Conservation (phyloP, 768 basidiomycete species). For the Rhizopogon vinicolor region DNA sequence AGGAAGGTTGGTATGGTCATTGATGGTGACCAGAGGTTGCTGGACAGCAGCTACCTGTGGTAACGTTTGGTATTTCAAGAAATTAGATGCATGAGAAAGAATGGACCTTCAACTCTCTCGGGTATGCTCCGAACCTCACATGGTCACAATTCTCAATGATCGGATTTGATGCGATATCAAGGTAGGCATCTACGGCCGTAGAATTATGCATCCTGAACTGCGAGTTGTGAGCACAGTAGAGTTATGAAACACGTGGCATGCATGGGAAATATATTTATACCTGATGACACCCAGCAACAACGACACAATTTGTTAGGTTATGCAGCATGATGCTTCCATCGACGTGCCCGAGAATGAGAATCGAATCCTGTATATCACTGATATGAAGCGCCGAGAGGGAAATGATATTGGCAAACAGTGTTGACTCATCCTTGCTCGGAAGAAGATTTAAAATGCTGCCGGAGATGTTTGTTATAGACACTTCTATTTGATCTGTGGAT, state of each 20-base stretch:
- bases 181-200: conserved; percentile 54
- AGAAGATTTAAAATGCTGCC: conserved; percentile 70
- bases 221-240: not conserved
- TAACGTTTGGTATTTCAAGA: not conserved
- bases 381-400: conserved; percentile 54
- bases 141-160: conserved; percentile 71
- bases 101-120: conserved; percentile 18
- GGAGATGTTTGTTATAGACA: conserved; percentile 64
- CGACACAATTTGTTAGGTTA: conserved; percentile 52
- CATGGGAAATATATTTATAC: conserved; percentile 32
- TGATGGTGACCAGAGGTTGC: not conserved
- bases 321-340: conserved; percentile 73
- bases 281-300: conserved; percentile 81
- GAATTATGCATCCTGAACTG: conserved; percentile 91
- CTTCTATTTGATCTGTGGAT: conserved; percentile 37
- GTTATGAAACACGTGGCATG: not conserved
- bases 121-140: conserved; percentile 66
- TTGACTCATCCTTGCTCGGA: conserved; percentile 10
- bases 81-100: not conserved
- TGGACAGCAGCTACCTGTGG: not conserved
- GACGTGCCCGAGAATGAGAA: conserved; percentile 63
- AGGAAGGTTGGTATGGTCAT: conserved; percentile 6
- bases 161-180: conserved; percentile 66
- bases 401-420: conserved; percentile 11
- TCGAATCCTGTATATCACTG: conserved; percentile 30